Conservation (phyloP, 495 filamentous ascomycete species). For the Aspergillus panamensis region DNA sequence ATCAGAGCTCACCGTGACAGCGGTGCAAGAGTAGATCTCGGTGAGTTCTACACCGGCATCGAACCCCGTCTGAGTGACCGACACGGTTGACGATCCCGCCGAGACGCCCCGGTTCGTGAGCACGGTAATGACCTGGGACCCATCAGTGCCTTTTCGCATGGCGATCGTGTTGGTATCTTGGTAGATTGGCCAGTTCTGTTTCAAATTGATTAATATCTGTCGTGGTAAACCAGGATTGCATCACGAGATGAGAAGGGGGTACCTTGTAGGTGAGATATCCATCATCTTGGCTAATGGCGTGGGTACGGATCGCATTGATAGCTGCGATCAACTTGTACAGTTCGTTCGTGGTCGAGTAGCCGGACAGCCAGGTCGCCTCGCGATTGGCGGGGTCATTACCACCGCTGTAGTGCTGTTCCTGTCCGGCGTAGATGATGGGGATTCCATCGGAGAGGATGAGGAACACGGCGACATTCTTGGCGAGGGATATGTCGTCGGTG, state of each 20-base stretch:
- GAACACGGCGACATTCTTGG: slow-evolving; percentile 68
- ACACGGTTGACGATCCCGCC: slow-evolving; percentile 45
- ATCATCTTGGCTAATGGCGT: slow-evolving; percentile 45
- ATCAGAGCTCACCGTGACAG: slow-evolving; percentile 33
- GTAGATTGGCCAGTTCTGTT: slow-evolving; percentile 52
- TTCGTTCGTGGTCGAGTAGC: slow-evolving; percentile 48
- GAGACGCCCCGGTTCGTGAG: slow-evolving; percentile 55
- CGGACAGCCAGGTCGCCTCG: slow-evolving; percentile 70
- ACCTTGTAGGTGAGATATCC: slow-evolving; percentile 50
- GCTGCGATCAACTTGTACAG: slow-evolving; percentile 60
- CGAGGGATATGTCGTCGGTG: slow-evolving; percentile 48
- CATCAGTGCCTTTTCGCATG: slow-evolving; percentile 59
- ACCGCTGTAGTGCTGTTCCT: slow-evolving; percentile 71
- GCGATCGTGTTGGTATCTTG: slow-evolving; percentile 54
- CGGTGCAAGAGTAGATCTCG: slow-evolving; percentile 46
- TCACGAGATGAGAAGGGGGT: neutral
- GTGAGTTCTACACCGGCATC: slow-evolving; percentile 31
- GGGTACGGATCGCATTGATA: slow-evolving; percentile 58
- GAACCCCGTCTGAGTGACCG: slow-evolving; percentile 42
- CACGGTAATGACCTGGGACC: slow-evolving; percentile 55
- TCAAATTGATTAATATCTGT: neutral
- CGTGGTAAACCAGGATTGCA: neutral
- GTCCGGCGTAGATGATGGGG: slow-evolving; percentile 65
- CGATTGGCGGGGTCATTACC: slow-evolving; percentile 63
- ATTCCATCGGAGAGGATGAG: slow-evolving; percentile 68